phyloP scores from a whole-genome alignment of 1,284 basidiomycete species.

The Sanguinoderma infundibulare region DNA sequence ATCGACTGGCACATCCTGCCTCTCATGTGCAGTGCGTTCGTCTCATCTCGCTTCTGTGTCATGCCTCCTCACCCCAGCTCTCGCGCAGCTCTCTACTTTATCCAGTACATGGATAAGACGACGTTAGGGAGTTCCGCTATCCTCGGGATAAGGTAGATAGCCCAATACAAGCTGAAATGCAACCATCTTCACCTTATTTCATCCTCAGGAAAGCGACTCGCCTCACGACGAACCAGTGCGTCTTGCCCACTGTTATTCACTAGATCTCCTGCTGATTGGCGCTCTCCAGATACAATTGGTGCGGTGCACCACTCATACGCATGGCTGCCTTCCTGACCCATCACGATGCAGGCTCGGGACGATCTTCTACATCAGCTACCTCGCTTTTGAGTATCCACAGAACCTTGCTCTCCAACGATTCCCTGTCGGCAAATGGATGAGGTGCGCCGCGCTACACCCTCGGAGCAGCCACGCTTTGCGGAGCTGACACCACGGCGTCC shows the following conservation, averaged over 20 bases:
- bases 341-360: too few relatives aligned
- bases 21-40: too few relatives aligned
- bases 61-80: background rate
- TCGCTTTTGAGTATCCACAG: too few relatives aligned
- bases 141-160: slow-evolving; percentile 64
- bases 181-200: background rate
- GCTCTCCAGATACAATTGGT: slow-evolving; percentile 43
- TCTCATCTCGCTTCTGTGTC: background rate
- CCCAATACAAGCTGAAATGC: background rate
- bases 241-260: background rate
- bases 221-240: slow-evolving; percentile 36
- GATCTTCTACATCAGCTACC: too few relatives aligned
- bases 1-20: slow-evolving; percentile 71
- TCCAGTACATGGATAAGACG: slow-evolving; percentile 78
- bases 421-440: too few relatives aligned
- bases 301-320: too few relatives aligned
- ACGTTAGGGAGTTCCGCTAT: too few relatives aligned
- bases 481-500: background rate
- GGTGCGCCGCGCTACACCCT: too few relatives aligned
- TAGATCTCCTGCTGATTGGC: background rate
- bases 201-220: slow-evolving; percentile 39
- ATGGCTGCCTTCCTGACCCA: too few relatives aligned
- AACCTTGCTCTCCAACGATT: too few relatives aligned
- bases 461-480: background rate
- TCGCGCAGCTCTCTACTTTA: slow-evolving; percentile 57